Evolutionary conservation across 331 rosid species (phyloP).

Genomic region (Quercus phellos): DNA sequence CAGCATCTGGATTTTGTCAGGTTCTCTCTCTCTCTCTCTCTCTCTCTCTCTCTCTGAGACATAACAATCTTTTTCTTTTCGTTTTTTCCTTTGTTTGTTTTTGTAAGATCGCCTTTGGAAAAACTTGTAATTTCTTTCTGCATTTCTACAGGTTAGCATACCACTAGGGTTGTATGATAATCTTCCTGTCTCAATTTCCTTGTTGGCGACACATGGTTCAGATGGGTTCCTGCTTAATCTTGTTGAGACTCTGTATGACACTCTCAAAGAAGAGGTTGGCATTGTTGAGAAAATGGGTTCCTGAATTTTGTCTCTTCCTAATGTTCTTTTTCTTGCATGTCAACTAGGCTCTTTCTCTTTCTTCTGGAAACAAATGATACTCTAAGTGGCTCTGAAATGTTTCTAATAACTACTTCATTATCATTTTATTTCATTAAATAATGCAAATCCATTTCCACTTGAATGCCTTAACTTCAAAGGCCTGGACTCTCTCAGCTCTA

Average conservation of each 20-base stretch:
- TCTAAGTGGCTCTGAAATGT: neutral
- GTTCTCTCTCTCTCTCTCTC: too few species aligned
- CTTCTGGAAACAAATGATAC: too few species aligned
- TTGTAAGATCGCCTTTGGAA: neutral
- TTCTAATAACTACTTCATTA: neutral
- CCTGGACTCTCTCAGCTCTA: neutral
- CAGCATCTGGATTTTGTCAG: too few species aligned
- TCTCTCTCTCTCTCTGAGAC: too few species aligned
- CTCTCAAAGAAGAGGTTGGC: slow-evolving; percentile 27
- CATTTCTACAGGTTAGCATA: slow-evolving; percentile 36
- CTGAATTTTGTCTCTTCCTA: neutral
- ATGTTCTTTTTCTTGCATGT: neutral
- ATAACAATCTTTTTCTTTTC: too few species aligned
- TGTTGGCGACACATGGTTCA: slow-evolving; percentile 45
- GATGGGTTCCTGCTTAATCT: slow-evolving; percentile 47
- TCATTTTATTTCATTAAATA: neutral
- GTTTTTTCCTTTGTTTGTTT: too few species aligned
- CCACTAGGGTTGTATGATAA: slow-evolving; percentile 37
- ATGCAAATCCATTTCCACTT: neutral
- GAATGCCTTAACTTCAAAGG: neutral
- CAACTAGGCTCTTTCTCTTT: too few species aligned
- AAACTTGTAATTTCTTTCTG: neutral
- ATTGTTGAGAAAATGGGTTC: neutral
- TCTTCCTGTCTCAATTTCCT: slow-evolving; percentile 48
- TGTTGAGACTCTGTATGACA: slow-evolving; percentile 32